Evolutionary conservation across 2,329 filamentous ascomycete species (phyloP), one percentile per base, ranked within the genome.

Genomic region (Trichophyton verrucosum): DNA sequence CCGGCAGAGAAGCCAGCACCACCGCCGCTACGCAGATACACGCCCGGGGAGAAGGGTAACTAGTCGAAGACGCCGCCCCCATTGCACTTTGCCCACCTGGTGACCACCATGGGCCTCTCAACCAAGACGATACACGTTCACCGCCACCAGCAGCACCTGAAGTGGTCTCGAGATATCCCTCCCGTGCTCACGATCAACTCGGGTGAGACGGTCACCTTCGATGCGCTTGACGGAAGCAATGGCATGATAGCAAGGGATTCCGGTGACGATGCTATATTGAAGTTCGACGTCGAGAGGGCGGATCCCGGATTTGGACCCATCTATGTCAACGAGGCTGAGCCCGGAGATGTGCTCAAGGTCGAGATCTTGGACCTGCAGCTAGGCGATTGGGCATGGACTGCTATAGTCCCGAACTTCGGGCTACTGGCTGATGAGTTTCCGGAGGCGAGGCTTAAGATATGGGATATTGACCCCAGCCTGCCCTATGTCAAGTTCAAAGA

Each of bases 261-360:
- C 49, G 73, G 73, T 20, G 66, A 71, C 15, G 72, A 73, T 2
- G 72, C 74, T 24, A 68, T 81, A 55, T 56, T 66, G 6, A 68
- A 69, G n/a, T 74, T 81, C 61, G 70, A 79, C 62, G 67, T 77
- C 36, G 62, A 66, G 15, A 67, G 73, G 15, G 74, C 74, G 33
- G 80, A 81, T 63, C 79, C 80, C 0, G 79, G 76, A 55, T 76
- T 79, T 59, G 80, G 80, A 0, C 80, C 80, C 9, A 74, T 82
- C 38, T 77, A 72, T 64, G 66, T 82, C 60, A 73, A 77, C 56
- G 76, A 72, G 58, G 79, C 80, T 11, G 70, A 76, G 60, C 78
- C 80, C 0, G 80, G 80, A 44, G 80, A 82, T 65, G 76, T 80
- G 1, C 71, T 82, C 30, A 76, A 78, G 63, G 71, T 82, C 47